Evolutionary conservation across 331 rosid genomes (phyloP), one percentile per base, ranked within the genome.

Genomic region (Stylosanthes scabra): DNA sequence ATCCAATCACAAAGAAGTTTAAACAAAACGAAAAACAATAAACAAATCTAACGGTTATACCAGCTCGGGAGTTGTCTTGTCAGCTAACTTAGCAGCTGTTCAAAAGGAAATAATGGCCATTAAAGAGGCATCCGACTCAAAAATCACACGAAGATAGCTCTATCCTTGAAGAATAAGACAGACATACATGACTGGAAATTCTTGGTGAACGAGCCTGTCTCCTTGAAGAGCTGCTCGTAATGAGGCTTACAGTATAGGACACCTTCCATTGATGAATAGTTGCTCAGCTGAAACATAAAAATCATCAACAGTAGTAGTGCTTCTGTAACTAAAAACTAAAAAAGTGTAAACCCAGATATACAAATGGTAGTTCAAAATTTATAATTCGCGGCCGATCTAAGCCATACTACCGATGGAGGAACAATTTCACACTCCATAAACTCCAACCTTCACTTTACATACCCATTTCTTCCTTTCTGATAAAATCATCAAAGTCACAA

Each of bases 251-350:
- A 94, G 83, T 94, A 94, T 51, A 94, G 87, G 70, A 94, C 92
- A 68, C 99, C 99, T 79, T 94, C 99, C 99, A 94, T 91, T 49
- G 99, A 94, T 69, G 99, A 94, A 83, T 91, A 94, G 86, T 62
- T 94, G 85, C 99, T 94, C 63, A 91, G 81, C 99, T 94, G 90
- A 79, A 85, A 68, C 70, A 83, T 25, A 52, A 68, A 81, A 68
- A 83, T 50, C 54, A 63, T 16, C 61, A 71, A 73, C 52, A 57
- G 2, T 41, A 60, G 15, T 15, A 60, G 15, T 15, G 27, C 41
- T 59, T 34, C 63, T 31, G 37, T 31, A 31, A 31, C 37, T 51
- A 8, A 70, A 1, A 20, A 20, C 25, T 20, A 20, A 20, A 20
- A 20, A 34, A 79, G 13, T 20, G 37, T 64, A 42, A 61, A 68